Evolutionary conservation across 1,139 yeast genomes (phyloP).

Genomic region (Yamadazyma triangularis): DNA sequence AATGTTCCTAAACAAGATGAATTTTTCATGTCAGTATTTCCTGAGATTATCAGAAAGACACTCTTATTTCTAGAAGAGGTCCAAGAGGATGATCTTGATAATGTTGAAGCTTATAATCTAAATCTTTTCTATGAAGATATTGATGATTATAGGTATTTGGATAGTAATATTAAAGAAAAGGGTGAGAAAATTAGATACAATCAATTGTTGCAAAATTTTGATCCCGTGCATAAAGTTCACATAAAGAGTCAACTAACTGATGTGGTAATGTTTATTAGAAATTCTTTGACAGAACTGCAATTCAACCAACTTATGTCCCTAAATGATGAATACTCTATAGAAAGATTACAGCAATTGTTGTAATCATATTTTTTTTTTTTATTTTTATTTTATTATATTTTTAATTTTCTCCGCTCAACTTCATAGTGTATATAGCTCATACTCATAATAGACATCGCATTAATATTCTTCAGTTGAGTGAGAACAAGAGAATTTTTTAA

Average conservation of each 20-base stretch:
- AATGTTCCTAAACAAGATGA: constrained; percentile 18
- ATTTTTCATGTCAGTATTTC: constrained; percentile 22
- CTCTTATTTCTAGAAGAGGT: constrained; percentile 69
- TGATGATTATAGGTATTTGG: constrained; percentile 44
- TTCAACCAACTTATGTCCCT: constrained; percentile 23
- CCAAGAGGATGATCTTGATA: constrained; percentile 56
- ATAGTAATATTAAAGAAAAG: constrained; percentile 45
- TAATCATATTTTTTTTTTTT: too few relatives aligned
- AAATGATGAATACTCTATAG: constrained; percentile 32
- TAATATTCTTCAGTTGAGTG: too few relatives aligned
- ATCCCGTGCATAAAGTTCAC: constrained; percentile 58
- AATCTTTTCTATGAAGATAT: constrained; percentile 52
- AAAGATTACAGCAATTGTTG: constrained; percentile 17
- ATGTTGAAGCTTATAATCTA: constrained; percentile 58
- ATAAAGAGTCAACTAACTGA: constrained; percentile 24
- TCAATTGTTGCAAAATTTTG: constrained; percentile 39
- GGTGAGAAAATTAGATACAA: constrained; percentile 58
- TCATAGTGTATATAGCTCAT: too few relatives aligned
- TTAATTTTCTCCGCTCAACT: too few relatives aligned
- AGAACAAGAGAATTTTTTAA: too few relatives aligned
- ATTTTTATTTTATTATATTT: too few relatives aligned
- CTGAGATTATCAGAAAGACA: constrained; percentile 47
- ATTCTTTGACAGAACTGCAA: constrained; percentile 16
- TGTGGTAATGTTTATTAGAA: constrained; percentile 17
- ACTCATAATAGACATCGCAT: too few relatives aligned